phyloP scores from a whole-genome alignment of 2,329 filamentous ascomycete species.

The Colletotrichum euphorbiae region DNA sequence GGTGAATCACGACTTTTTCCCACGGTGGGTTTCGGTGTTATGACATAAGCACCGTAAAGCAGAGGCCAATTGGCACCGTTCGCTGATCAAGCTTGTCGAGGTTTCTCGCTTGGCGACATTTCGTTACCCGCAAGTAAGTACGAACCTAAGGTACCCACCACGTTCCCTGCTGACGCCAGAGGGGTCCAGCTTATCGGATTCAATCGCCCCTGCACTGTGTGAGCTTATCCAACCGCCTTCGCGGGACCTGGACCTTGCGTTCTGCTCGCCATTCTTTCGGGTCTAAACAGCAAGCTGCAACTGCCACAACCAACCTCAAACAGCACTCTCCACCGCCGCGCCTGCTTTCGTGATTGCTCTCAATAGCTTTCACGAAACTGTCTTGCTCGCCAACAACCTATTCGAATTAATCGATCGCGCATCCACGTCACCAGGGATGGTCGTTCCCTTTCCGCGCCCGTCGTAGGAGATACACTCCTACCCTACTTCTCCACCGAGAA shows the following conservation, averaged over 20 bases:
- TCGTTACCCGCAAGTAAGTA: neutral
- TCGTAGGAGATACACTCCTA: slow-evolving; percentile 35
- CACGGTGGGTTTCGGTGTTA: neutral
- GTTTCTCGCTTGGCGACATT: slow-evolving; percentile 20
- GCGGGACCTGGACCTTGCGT: neutral
- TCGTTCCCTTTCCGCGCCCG: slow-evolving; percentile 13
- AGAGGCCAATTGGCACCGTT: neutral
- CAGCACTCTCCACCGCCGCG: slow-evolving; percentile 6
- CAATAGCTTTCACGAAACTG: neutral
- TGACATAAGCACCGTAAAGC: slow-evolving; percentile 32
- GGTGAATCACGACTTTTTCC: slow-evolving; percentile 1
- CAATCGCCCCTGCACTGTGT: slow-evolving; percentile 30
- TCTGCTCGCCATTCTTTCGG: slow-evolving; percentile 1
- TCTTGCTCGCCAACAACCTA: neutral
- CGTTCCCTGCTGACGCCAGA: slow-evolving; percentile 9
- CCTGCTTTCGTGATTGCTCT: neutral
- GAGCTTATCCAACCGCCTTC: slow-evolving; percentile 34
- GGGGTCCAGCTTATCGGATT: slow-evolving; percentile 34
- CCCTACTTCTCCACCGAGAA: slow-evolving; percentile 13
- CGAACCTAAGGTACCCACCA: neutral
- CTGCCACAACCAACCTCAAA: slow-evolving; percentile 20
- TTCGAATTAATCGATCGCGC: neutral
- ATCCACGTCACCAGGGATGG: slow-evolving; percentile 18
- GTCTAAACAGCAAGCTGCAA: slow-evolving; percentile 18
- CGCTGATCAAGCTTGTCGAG: slow-evolving; percentile 8